Conservation (phyloP, 192 early-diverging fungal genomes). For the Gryganskiella cystojenkinii region DNA sequence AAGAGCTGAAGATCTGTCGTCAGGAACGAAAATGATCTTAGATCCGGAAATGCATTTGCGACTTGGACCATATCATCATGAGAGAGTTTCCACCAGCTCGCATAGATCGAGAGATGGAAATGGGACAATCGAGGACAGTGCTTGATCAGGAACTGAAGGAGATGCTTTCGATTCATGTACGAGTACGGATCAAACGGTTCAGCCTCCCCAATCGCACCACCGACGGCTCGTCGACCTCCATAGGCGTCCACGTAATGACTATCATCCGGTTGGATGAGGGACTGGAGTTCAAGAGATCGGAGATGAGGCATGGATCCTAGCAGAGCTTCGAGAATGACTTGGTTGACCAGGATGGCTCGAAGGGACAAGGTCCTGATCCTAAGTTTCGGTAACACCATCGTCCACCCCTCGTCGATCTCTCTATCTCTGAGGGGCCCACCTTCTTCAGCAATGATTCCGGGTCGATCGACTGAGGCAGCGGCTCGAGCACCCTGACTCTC, state of each 20-base stretch:
- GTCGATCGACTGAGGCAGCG: no score
- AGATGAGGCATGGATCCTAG: background rate
- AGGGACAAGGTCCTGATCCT: background rate
- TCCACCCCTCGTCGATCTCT: background rate
- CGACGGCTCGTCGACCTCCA: no score
- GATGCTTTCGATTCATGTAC: background rate
- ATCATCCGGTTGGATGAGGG: background rate
- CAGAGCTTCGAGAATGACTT: background rate
- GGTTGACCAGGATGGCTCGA: background rate
- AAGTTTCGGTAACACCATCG: background rate
- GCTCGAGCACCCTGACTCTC: no score
- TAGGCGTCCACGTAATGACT: no score
- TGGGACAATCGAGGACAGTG: background rate
- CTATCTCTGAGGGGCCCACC: no score
- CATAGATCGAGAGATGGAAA: slow-evolving; percentile 3
- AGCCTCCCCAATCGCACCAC: no score
- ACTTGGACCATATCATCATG: background rate
- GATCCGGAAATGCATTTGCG: background rate
- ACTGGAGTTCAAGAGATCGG: background rate
- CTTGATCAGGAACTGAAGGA: background rate
- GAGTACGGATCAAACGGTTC: background rate
- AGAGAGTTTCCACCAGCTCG: background rate
- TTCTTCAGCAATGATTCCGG: no score
- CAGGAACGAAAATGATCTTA: background rate
- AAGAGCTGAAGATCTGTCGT: background rate